These are phyloP conservation scores for Berkeleyomyces rouxiae DNA, from an alignment of 2,329 filamentous ascomycete genomes.

Conservation along the genomic window DNA sequence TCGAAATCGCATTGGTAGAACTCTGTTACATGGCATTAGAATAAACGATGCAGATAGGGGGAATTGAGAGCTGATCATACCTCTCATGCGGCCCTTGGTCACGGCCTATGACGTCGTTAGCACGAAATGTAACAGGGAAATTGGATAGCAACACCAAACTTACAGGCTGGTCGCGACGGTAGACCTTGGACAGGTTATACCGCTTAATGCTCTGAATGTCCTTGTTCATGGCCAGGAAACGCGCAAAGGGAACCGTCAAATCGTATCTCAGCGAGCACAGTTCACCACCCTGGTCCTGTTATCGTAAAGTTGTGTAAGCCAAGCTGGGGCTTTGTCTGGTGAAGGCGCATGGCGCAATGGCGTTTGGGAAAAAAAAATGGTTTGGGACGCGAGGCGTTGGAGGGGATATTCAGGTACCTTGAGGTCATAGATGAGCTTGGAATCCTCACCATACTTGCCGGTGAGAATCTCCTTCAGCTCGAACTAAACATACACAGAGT, in stretches of 20 bases:
- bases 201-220: constrained; percentile 72
- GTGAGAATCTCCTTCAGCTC: constrained; percentile 74
- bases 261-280: constrained; percentile 61
- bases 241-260: constrained; percentile 75
- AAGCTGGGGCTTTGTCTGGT: background rate
- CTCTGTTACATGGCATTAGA: constrained; percentile 30
- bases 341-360: constrained; percentile 15
- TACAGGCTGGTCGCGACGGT: constrained; percentile 27
- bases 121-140: background rate
- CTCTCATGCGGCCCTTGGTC: constrained; percentile 75
- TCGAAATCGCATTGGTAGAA: constrained; percentile 98
- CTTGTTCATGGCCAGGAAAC: constrained; percentile 85
- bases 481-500: constrained; percentile 30
- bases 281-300: constrained; percentile 77
- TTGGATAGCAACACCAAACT: background rate
- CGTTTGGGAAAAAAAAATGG: background rate
- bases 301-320: background rate
- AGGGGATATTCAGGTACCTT: constrained; percentile 7
- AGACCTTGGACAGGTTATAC: constrained; percentile 88
- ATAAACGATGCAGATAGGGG: background rate
- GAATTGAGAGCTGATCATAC: background rate
- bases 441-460: constrained; percentile 85
- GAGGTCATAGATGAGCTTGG: constrained; percentile 72
- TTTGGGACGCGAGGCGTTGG: background rate
- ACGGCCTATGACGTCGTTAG: constrained; percentile 47